Evolutionary conservation across 345 rosid genomes (phyloP).

Genomic region (Eucalyptus leucophloia): DNA sequence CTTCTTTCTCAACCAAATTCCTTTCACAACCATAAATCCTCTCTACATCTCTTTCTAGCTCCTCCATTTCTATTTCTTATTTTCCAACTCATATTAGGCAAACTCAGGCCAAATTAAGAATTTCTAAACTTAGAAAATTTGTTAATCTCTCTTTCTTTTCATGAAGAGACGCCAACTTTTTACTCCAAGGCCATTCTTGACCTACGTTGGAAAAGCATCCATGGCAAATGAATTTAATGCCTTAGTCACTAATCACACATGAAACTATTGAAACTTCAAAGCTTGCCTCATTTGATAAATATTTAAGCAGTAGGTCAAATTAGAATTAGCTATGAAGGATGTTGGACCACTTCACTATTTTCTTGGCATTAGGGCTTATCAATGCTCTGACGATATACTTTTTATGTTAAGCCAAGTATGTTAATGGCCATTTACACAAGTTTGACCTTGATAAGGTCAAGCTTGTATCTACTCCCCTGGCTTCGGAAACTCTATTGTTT

Average conservation of each 20-base stretch:
- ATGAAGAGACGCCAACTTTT: background rate
- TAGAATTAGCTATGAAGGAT: background rate
- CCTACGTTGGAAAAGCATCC: background rate
- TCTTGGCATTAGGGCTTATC: background rate
- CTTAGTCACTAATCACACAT: background rate
- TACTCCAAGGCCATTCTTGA: background rate
- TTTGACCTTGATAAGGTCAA: background rate
- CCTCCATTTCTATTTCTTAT: background rate
- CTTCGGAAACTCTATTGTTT: background rate
- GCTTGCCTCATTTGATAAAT: background rate
- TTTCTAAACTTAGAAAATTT: too few relatives aligned
- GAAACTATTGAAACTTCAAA: background rate
- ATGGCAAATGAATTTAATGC: too few relatives aligned
- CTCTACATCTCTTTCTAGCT: background rate
- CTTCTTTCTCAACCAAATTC: background rate
- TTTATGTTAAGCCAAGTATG: background rate
- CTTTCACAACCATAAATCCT: background rate
- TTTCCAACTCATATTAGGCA: background rate
- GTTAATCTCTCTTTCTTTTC: background rate
- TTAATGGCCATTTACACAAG: background rate
- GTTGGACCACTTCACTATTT: background rate
- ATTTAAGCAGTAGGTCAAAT: background rate
- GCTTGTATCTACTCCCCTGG: background rate
- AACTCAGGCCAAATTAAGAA: background rate
- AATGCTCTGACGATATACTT: background rate